These are phyloP conservation scores for Yamadazyma mexicana DNA, from an alignment of 1,139 yeast species.

Conservation along the genomic window DNA sequence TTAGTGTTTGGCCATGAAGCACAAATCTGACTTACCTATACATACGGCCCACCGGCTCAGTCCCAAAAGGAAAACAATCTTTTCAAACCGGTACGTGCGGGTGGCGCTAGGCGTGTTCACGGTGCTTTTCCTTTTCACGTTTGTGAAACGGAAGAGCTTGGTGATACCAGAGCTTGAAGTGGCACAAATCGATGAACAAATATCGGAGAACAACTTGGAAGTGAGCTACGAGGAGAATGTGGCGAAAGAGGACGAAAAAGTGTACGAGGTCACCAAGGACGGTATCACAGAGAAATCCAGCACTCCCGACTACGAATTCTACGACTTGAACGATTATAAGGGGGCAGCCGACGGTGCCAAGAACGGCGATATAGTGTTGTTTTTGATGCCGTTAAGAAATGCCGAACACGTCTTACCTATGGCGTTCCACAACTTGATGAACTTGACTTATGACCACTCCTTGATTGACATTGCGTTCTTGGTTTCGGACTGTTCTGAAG, in stretches of 20 bases:
- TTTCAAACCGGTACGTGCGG: conserved; percentile 7
- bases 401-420: conserved; percentile 79
- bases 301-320: conserved; percentile 41
- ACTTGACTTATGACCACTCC: conserved; percentile 79
- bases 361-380: conserved; percentile 65
- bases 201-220: conserved; percentile 14
- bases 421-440: conserved; percentile 84
- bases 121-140: conserved; percentile 16
- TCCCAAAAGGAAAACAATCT: conserved; percentile 11
- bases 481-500: conserved; percentile 79
- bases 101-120: conserved; percentile 9
- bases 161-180: conserved; percentile 11
- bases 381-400: conserved; percentile 77
- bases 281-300: conserved; percentile 21
- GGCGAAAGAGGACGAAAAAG: conserved; percentile 21
- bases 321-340: conserved; percentile 58
- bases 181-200: conserved; percentile 15
- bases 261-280: conserved; percentile 41
- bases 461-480: conserved; percentile 81
- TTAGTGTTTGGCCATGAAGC: background rate
- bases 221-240: conserved; percentile 14
- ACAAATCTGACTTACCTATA: conserved; percentile 42
- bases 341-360: conserved; percentile 56
- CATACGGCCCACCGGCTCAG: conserved; percentile 19
- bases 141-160: conserved; percentile 6